Evolutionary conservation across 345 rosid genomes (phyloP).

Genomic region (Mallotus nudiflorus): DNA sequence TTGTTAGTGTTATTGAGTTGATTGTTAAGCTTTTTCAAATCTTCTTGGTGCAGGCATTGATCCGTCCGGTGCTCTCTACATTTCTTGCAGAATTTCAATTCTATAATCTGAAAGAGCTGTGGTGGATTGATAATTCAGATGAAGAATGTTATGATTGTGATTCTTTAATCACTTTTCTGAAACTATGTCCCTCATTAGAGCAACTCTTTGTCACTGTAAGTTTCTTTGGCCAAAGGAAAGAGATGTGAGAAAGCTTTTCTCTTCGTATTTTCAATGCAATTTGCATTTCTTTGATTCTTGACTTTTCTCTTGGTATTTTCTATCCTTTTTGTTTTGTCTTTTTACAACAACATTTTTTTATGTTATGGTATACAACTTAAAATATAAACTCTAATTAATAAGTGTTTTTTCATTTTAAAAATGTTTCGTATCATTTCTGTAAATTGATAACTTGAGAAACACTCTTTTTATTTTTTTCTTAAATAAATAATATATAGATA

Average conservation of each 20-base stretch:
- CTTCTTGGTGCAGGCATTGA: constrained; percentile 40
- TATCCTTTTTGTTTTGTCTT: background rate
- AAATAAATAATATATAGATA: too few relatives aligned
- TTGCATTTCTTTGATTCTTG: background rate
- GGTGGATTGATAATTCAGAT: constrained; percentile 55
- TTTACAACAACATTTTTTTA: background rate
- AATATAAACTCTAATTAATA: too few relatives aligned
- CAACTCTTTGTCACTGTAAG: constrained; percentile 55
- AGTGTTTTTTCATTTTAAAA: too few relatives aligned
- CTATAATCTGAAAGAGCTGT: constrained; percentile 50
- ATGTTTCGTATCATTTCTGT: too few relatives aligned
- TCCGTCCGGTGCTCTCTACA: constrained; percentile 44
- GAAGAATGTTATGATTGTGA: constrained; percentile 35
- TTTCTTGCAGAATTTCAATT: constrained; percentile 48
- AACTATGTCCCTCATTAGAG: constrained; percentile 54
- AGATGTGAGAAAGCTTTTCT: too few relatives aligned
- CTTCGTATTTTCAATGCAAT: background rate
- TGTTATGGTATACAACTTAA: too few relatives aligned
- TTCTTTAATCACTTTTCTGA: constrained; percentile 46
- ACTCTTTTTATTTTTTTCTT: too few relatives aligned
- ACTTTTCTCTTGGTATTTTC: background rate
- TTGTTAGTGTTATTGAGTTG: background rate
- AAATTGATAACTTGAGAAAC: too few relatives aligned
- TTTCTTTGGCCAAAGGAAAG: background rate
- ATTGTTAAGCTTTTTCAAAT: background rate